phyloP scores from a whole-genome alignment of 148 eudicot species.

The Persicaria maculosa region DNA sequence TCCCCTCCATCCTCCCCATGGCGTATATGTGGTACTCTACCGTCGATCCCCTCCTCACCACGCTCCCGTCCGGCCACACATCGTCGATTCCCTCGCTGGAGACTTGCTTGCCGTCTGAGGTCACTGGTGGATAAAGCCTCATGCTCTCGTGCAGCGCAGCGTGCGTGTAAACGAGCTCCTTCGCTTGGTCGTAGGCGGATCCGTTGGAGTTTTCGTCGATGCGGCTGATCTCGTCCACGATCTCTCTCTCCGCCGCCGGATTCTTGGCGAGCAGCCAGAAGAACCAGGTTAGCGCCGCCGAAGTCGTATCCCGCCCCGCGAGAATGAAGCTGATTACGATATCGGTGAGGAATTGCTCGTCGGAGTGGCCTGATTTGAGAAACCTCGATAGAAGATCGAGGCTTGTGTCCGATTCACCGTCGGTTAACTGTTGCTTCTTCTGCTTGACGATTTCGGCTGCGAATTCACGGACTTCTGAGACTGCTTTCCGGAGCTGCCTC shows the following conservation, averaged over 20 bases:
- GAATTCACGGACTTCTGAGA: neutral
- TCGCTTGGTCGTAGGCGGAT: conserved; percentile 28
- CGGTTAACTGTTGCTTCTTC: neutral
- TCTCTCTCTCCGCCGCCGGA: neutral
- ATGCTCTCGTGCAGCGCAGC: conserved; percentile 16
- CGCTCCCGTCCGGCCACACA: too few relatives aligned
- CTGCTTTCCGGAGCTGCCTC: neutral
- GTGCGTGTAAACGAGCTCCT: conserved; percentile 34
- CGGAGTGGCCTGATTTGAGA: conserved; percentile 3
- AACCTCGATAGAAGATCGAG: conserved; percentile 19
- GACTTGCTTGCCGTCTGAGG: conserved; percentile 27
- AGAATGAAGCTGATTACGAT: conserved; percentile 20
- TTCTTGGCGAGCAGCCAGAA: neutral
- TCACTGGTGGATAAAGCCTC: conserved; percentile 50
- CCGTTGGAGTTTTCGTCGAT: conserved; percentile 22
- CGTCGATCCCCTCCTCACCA: too few relatives aligned
- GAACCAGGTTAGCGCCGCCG: conserved; percentile 9
- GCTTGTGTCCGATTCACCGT: neutral
- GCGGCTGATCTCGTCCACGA: conserved; percentile 9
- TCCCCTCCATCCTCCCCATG: too few relatives aligned
- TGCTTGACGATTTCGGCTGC: neutral
- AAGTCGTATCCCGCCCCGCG: conserved; percentile 2
- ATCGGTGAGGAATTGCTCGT: conserved; percentile 10
- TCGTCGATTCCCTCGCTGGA: conserved; percentile 23
- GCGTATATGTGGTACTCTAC: too few relatives aligned